Percentiles rank a stretch among this genome's conserved stretches.
Conservation (phyloP, 2,329 filamentous ascomycete genomes). For the Pseudopyrenochaeta lycopersici region DNA sequence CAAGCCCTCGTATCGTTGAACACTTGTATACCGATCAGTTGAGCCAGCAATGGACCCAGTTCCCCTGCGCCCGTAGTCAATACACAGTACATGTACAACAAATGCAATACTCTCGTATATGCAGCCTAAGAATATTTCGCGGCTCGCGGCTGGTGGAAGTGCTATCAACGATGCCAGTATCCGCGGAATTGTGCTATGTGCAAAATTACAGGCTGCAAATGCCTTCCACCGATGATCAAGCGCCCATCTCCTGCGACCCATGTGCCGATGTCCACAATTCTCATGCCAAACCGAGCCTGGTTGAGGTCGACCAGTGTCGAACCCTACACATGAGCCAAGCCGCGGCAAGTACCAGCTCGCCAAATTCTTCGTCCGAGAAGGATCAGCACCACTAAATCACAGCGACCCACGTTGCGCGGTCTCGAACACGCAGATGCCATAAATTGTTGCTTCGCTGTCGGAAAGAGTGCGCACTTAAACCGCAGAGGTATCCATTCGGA, state of each 20-base stretch:
- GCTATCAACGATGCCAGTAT: neutral
- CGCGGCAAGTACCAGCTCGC: slow-evolving; percentile 1
- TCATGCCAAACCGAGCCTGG: neutral
- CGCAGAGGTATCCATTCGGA: slow-evolving; percentile 5
- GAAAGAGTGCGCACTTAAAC: slow-evolving; percentile 1
- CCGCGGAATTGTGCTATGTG: neutral
- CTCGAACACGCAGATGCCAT: slow-evolving; percentile 25
- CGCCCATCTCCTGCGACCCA: neutral
- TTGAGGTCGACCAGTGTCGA: slow-evolving; percentile 12
- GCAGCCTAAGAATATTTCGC: neutral
- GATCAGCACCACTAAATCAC: slow-evolving; percentile 32
- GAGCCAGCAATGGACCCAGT: slow-evolving; percentile 8
- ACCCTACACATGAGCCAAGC: slow-evolving; percentile 9
- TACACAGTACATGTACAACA: neutral
- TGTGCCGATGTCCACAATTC: neutral
- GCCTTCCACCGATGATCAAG: too few species aligned
- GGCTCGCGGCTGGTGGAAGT: neutral
- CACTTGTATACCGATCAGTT: slow-evolving; percentile 15
- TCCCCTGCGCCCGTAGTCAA: neutral
- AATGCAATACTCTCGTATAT: neutral
- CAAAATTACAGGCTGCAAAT: neutral
- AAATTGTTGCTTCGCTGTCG: slow-evolving; percentile 13
- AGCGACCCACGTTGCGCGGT: slow-evolving; percentile 34
- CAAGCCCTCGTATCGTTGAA: slow-evolving; percentile 13
- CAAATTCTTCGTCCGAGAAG: slow-evolving; percentile 4